Evolutionary conservation across 768 basidiomycete genomes (phyloP).

Genomic region (Sarcodon sp.): DNA sequence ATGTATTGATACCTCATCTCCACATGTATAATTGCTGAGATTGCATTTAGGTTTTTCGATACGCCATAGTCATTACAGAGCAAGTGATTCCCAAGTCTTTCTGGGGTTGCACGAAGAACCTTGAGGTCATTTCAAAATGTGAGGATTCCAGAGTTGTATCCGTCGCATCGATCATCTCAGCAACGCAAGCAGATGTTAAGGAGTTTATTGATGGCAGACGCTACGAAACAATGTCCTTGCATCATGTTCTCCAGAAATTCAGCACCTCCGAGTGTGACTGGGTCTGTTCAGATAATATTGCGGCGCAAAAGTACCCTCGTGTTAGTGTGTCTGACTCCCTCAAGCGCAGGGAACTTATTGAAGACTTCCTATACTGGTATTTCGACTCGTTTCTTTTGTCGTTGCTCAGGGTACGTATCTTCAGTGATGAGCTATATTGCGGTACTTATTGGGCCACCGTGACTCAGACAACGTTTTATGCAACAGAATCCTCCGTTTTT

Average conservation of each 20-base stretch:
- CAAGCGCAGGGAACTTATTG: slow-evolving; percentile 70
- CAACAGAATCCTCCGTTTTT: slow-evolving; percentile 84
- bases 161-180: neutral
- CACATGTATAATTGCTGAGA: neutral
- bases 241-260: slow-evolving; percentile 67
- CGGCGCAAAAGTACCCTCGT: slow-evolving; percentile 27
- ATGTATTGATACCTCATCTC: neutral
- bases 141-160: slow-evolving; percentile 9
- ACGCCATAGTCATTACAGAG: slow-evolving; percentile 47
- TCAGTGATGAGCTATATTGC: neutral
- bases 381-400: slow-evolving; percentile 78
- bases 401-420: slow-evolving; percentile 52
- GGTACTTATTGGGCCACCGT: too few species aligned
- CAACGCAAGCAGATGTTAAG: slow-evolving; percentile 42
- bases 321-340: slow-evolving; percentile 52
- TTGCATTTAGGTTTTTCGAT: slow-evolving; percentile 50
- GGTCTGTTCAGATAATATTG: slow-evolving; percentile 39
- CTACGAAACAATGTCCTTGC: slow-evolving; percentile 72
- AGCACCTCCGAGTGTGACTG: slow-evolving; percentile 67
- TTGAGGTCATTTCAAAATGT: slow-evolving; percentile 45
- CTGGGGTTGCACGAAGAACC: slow-evolving; percentile 69
- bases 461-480: slow-evolving; percentile 78
- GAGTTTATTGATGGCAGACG: slow-evolving; percentile 64
- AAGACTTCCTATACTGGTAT: slow-evolving; percentile 92
- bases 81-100: slow-evolving; percentile 60